Base-by-base conservation (phyloP, 305 asterid genomes). In the Stenogyne calaminthoides region DNA sequence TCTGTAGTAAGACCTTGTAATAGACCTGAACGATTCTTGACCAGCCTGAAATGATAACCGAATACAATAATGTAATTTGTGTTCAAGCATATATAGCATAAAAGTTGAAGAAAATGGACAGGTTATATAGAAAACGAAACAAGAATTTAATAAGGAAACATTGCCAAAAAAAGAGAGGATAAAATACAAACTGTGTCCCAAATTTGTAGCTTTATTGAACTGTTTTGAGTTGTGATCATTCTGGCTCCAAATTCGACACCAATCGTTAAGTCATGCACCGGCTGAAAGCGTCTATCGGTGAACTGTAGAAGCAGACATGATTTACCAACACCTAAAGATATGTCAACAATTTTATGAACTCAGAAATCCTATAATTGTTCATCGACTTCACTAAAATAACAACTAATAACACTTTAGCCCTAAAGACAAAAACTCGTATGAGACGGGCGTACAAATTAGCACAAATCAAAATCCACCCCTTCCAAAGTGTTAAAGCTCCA, bases 251-350 rank as follows among this genome's bases (percentile, higher is more conserved):
- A 88, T 63, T 88, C 95, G 47, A 90, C 96, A 64, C 96, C 96
- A 73, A 90, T 90, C 20, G 96, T 90, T 73, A 88, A 82, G 78
- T 88, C 92, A 76, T 88, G 96, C 27, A 86, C 92, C 0, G 96
- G 92, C 77, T 88, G 92, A 79, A 90, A 90, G 18, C 91, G 88
- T 55, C 87, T 88, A 88, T 88, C 95, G 0, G 91, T 87, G 77
- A 90, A 90, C 86, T 90, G 95, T 80, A 88, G 79, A 62, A 90
- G 95, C 72, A 90, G 92, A 64, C 96, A 90, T 55, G 96, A 90
- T 77, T 90, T 90, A 44, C 96, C 96, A 67, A 90, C 95, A 52
- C 96, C 96, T 90, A 83, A 70, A 64, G 55, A 71, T n/a, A 61
- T 62, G 22, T 40, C 32, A 52, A 20, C 36, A 39, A 64, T 1